Evolutionary conservation across 805 yeast species (phyloP), one percentile per base, ranked within the genome.

Genomic region (Zygosaccharomyces siamensis): DNA sequence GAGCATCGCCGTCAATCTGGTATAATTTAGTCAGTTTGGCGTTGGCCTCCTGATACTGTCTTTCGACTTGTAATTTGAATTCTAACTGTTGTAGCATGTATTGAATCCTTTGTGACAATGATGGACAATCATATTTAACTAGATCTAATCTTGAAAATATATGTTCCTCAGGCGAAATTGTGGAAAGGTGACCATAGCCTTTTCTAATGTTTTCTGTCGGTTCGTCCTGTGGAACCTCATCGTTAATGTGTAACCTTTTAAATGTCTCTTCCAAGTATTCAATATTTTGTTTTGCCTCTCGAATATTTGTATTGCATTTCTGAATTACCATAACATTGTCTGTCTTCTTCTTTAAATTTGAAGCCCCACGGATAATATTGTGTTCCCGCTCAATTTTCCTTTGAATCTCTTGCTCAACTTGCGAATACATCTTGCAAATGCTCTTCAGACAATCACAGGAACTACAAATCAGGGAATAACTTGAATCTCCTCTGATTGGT

Each of bases 1-100:
- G 80, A 55, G 85, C 81, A 68, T 93, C 99, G 49, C 98, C 97
- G 61, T 93, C 97, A 67, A 85, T 77, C 61, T 84, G 84, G 64
- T 93, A 93, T 46, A 93, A 78, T 57, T 83, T 86, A 24, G 86
- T 83, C 62, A 93, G 79, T 66, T 92, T 93, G 54, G 88, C 95
- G 57, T 89, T 89, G 5, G 97, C 98, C 55, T 84, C 92, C 59
- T 84, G 83, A 68, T 92, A 93, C 68, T 93, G 96, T 58, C 87
- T 82, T 66, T 93, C 99, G 33, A 92, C 95, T 62, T 92, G 93
- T 40, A 92, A 75, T 68, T 93, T 93, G 67, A 92, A 89, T 64
- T 90, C 96, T 51, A 93, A 75, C 67, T 89, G 95, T 69, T 90
- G 97, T 47, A 92, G 77, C 98, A 93, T 90, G 59, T 87, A 83